phyloP scores from a whole-genome alignment of 139 green algal species.

The Diplosphaera chodatii region DNA sequence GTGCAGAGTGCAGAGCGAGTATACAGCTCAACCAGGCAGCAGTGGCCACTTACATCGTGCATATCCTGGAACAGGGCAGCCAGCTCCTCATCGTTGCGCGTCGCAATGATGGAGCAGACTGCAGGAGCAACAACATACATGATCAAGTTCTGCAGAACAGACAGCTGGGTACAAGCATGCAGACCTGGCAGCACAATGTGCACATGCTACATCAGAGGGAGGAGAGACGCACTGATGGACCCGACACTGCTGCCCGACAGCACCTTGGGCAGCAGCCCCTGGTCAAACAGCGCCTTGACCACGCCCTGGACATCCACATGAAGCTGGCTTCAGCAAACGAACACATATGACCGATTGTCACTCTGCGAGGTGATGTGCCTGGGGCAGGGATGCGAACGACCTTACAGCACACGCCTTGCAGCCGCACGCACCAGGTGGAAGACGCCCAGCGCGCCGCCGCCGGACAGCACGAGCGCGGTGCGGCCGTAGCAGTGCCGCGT shows the following conservation, averaged over 20 bases:
- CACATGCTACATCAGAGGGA: too few relatives aligned
- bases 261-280: conserved; percentile 85
- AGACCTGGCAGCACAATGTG: too few relatives aligned
- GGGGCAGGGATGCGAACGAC: too few relatives aligned
- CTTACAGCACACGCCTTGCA: too few relatives aligned
- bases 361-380: too few relatives aligned
- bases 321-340: too few relatives aligned
- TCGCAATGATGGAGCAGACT: conserved; percentile 67
- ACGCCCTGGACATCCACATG: conserved; percentile 62
- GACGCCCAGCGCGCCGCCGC: conserved; percentile 82
- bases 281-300: conserved; percentile 83
- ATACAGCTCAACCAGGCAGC: background rate
- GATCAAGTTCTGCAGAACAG: background rate
- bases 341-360: too few relatives aligned
- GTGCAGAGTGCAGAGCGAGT: too few relatives aligned
- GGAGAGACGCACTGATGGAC: conserved; percentile 45
- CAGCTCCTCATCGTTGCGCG: conserved; percentile 72
- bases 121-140: background rate
- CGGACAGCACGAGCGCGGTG: conserved; percentile 90
- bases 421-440: conserved; percentile 80
- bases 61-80: conserved; percentile 53
- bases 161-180: too few relatives aligned
- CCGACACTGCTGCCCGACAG: conserved; percentile 85
- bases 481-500: conserved; percentile 91
- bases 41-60: conserved; percentile 6